Percentiles rank a stretch among this genome's conserved stretches.
phyloP scores from a whole-genome alignment of 225 moss, liverwort and hornwort genomes.

The Polytrichum formosum region DNA sequence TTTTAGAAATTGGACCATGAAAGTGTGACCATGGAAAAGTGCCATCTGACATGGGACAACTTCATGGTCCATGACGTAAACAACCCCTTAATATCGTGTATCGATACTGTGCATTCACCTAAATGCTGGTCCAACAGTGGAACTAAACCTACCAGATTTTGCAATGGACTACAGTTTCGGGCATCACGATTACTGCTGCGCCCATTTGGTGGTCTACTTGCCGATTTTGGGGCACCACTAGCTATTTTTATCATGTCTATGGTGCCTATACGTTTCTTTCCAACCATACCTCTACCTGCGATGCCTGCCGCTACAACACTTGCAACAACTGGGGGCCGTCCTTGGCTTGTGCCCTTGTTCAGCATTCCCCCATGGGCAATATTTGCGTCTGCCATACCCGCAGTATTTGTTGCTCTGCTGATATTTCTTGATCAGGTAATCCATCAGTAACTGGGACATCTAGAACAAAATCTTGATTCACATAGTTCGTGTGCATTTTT shows the following conservation, averaged over 20 bases:
- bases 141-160: neutral
- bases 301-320: conserved; percentile 53
- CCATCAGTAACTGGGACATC: neutral
- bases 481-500: too few relatives aligned
- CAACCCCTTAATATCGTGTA: too few relatives aligned
- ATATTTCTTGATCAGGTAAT: conserved; percentile 72
- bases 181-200: conserved; percentile 55
- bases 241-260: conserved; percentile 66
- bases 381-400: conserved; percentile 62
- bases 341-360: conserved; percentile 71
- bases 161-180: conserved; percentile 42
- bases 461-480: too few relatives aligned
- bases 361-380: conserved; percentile 48
- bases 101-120: too few relatives aligned
- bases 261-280: conserved; percentile 50
- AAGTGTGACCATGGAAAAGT: too few relatives aligned
- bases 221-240: conserved; percentile 67
- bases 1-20: too few relatives aligned
- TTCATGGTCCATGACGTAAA: too few relatives aligned
- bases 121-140: too few relatives aligned
- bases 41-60: too few relatives aligned
- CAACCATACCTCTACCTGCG: conserved; percentile 52
- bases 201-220: conserved; percentile 42
- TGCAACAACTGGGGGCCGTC: conserved; percentile 43
- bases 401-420: conserved; percentile 57